Base-by-base conservation (phyloP, 306 rosid genomes). In the Hippophae tibetana region DNA sequence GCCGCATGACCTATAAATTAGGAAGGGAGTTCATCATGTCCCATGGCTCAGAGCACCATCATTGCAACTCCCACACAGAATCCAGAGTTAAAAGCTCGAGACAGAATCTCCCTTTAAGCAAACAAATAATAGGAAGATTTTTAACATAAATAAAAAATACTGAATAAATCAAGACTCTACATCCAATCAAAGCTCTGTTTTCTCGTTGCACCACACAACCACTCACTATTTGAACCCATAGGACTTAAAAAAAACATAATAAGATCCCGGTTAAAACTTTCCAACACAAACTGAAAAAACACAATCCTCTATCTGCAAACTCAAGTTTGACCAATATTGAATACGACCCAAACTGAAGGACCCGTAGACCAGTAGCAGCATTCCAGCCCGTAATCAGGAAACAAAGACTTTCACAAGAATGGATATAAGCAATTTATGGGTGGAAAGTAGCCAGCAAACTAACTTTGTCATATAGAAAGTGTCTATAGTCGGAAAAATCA, bases 301-400 rank as follows among this genome's bases (percentile, higher is more conserved):
- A 49, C 77, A 69, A 72, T 64, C 71, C 76, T 75, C 72, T 68
- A 66, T 74, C 77, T 61, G 71, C 77, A 76, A 65, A 72, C 74
- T 65, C 41, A 65, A 68, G 74, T 75, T n/a, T 70, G 78, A 71
- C 76, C 45, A 67, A 47, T 61, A 12, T 69, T 60, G 51, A 76
- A 74, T 56, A 69, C 67, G 68, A 75, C 72, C 85, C 38, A 31
- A 72, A 60, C 57, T 43, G 52, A 47, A 65, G 64, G 80, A 71
- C 76, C 57, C 81, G 68, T 56, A 13, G 54, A 40, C 47, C 65
- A 26, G 72, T 54, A 62, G 63, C 72, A 61, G 38, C 72, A 59
- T 56, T 76, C 69, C 66, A 72, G 62, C 64, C 78, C 54, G 48
- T 65, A 72, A 77, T 55, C 27, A 78, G 78, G 70, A 76, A 72